Conservation (phyloP, 805 yeast genomes). For the Nakazawaea ernobii region DNA sequence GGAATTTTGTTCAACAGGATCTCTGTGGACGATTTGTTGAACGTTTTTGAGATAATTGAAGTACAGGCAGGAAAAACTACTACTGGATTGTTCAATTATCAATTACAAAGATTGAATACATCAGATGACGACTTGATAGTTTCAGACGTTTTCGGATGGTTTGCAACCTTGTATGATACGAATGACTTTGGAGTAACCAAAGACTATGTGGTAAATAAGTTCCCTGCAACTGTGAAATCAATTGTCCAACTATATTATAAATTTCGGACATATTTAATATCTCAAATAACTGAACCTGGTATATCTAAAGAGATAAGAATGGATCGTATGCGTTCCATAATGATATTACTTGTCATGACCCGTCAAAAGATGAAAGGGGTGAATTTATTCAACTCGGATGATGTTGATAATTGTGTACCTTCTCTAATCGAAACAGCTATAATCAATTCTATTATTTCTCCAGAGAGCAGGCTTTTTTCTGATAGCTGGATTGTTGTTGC, state of each 20-base stretch:
- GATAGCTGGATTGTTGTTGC: slow-evolving; percentile 66
- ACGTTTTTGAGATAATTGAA: slow-evolving; percentile 68
- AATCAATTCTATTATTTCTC: slow-evolving; percentile 66
- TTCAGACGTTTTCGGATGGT: slow-evolving; percentile 66
- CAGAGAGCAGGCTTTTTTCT: slow-evolving; percentile 70
- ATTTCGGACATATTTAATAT: slow-evolving; percentile 54
- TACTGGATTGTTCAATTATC: slow-evolving; percentile 53
- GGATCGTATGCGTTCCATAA: slow-evolving; percentile 60
- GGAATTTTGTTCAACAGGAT: slow-evolving; percentile 51
- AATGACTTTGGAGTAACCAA: slow-evolving; percentile 20
- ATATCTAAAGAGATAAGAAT: slow-evolving; percentile 55
- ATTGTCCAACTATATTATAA: slow-evolving; percentile 63
- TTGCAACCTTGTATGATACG: slow-evolving; percentile 48
- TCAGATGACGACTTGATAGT: slow-evolving; percentile 55
- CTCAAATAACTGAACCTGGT: slow-evolving; percentile 59
- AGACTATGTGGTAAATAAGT: slow-evolving; percentile 35
- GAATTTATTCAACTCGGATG: slow-evolving; percentile 32
- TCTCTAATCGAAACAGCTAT: slow-evolving; percentile 82
- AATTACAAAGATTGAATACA: slow-evolving; percentile 30
- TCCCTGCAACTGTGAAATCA: slow-evolving; percentile 68
- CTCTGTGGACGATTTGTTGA: slow-evolving; percentile 71
- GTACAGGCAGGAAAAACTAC: slow-evolving; percentile 53
- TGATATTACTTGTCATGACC: slow-evolving; percentile 59
- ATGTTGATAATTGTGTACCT: slow-evolving; percentile 43
- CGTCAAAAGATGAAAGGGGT: slow-evolving; percentile 61